Conservation (phyloP, 352 stramenopile species). For the Phytophthora brassicae region DNA sequence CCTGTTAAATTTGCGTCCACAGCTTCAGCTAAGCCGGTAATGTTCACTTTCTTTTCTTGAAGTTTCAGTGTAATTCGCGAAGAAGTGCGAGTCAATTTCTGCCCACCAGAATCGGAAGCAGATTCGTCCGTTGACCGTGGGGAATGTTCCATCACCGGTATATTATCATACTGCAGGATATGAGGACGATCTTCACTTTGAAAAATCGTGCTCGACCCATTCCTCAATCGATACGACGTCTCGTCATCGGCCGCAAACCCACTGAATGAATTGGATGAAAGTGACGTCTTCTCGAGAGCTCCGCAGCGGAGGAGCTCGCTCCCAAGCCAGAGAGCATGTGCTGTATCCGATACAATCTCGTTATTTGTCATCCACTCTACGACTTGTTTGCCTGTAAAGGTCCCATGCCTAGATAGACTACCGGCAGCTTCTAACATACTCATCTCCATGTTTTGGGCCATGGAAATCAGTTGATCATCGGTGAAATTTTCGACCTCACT, state of each 20-base stretch:
- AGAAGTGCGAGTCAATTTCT: conserved; percentile 26
- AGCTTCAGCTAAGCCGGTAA: conserved; percentile 34
- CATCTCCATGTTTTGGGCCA: conserved; percentile 74
- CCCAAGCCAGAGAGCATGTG: conserved; percentile 75
- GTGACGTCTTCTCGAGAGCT: conserved; percentile 45
- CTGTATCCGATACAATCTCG: conserved; percentile 71
- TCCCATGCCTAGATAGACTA: conserved; percentile 38
- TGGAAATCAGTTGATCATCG: conserved; percentile 71
- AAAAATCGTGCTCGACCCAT: conserved; percentile 41
- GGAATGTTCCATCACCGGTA: conserved; percentile 13
- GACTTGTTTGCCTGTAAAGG: conserved; percentile 66
- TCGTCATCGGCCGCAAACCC: conserved; percentile 37
- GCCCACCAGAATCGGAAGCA: conserved; percentile 10
- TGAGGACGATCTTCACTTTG: conserved; percentile 18
- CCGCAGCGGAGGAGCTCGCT: conserved; percentile 66
- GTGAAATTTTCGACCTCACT: conserved; percentile 81
- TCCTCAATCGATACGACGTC: conserved; percentile 43
- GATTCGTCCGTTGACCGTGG: conserved; percentile 17
- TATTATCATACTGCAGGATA: conserved; percentile 22
- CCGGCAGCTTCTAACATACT: conserved; percentile 52
- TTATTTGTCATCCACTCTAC: conserved; percentile 80
- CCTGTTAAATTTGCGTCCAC: conserved; percentile 33
- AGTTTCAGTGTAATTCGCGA: conserved; percentile 34
- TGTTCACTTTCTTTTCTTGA: conserved; percentile 38
- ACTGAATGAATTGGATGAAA: conserved; percentile 28